Percentiles rank a stretch among this genome's conserved stretches.
Conservation (phyloP, 176 grass and related monocot species). For the Otatea glauca region DNA sequence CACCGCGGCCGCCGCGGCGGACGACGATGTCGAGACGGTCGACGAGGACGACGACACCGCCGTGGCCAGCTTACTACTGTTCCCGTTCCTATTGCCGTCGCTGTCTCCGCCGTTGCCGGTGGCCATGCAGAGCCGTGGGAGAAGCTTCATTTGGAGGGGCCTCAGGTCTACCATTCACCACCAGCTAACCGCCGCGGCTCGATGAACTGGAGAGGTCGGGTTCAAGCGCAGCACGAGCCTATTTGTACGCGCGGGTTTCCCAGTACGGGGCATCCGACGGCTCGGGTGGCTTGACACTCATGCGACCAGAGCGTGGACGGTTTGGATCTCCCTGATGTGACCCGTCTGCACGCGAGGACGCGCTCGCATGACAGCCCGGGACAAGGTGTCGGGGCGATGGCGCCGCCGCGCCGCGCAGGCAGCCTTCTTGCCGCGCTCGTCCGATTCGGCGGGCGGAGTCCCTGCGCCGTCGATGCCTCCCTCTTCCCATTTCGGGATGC, state of each 20-base stretch:
- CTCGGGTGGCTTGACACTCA: neutral
- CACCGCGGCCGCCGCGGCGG: slow-evolving; percentile 32
- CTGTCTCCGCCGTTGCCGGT: neutral
- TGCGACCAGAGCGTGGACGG: neutral
- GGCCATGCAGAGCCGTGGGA: slow-evolving; percentile 44
- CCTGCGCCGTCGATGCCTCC: too few species aligned
- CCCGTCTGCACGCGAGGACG: slow-evolving; percentile 10
- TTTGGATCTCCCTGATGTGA: neutral
- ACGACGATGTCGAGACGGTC: slow-evolving; percentile 47
- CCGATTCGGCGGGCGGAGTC: neutral
- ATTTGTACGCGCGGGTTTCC: slow-evolving; percentile 36
- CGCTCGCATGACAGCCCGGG: neutral
- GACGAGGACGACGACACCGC: slow-evolving; percentile 48
- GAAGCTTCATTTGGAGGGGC: slow-evolving; percentile 38
- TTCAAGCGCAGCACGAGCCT: neutral
- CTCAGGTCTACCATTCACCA: neutral
- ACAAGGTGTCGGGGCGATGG: slow-evolving; percentile 9
- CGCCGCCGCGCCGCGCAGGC: neutral
- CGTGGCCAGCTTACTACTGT: neutral
- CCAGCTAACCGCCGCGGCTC: neutral
- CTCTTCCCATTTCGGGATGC: too few species aligned
- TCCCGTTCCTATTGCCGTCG: neutral
- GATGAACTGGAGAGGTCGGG: neutral
- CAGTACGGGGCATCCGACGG: slow-evolving; percentile 16
- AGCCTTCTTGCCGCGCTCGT: neutral